Evolutionary conservation across 2,329 filamentous ascomycete species (phyloP).

Genomic region (Chaetomiaceae sp.): DNA sequence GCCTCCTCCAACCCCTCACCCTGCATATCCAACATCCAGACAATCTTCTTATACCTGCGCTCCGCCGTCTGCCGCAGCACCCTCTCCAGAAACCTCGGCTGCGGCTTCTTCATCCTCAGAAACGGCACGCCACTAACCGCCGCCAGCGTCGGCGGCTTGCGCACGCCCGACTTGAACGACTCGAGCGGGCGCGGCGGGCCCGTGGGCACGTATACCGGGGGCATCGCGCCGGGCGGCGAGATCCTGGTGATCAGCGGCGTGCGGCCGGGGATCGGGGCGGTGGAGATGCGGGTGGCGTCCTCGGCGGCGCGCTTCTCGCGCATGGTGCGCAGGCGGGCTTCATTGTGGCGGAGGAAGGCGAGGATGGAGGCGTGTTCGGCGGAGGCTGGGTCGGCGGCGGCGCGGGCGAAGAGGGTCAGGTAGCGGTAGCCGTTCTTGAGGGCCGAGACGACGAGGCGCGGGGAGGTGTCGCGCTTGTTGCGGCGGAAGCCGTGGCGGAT

Average conservation of each 20-base stretch:
- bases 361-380: conserved; percentile 38
- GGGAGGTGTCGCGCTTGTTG: conserved; percentile 52
- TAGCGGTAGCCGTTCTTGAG: conserved; percentile 61
- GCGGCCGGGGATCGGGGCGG: conserved; percentile 19
- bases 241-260: conserved; percentile 30
- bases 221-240: conserved; percentile 24
- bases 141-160: conserved; percentile 53
- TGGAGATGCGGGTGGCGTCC: not conserved
- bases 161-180: conserved; percentile 41
- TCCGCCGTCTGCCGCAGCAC: conserved; percentile 48
- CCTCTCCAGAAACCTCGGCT: conserved; percentile 52
- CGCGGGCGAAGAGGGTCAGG: conserved; percentile 36
- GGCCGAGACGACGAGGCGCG: conserved; percentile 53
- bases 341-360: conserved; percentile 32
- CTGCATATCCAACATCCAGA: conserved; percentile 33
- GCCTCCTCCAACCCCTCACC: conserved; percentile 32
- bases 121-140: conserved; percentile 55
- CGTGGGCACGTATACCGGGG: conserved; percentile 43
- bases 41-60: conserved; percentile 37
- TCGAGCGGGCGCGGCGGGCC: conserved; percentile 43
- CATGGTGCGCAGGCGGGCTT: conserved; percentile 18
- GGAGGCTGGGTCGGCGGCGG: conserved; percentile 34
- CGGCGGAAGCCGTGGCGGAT: conserved; percentile 57
- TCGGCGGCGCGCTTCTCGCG: not conserved
- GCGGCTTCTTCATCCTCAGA: conserved; percentile 60